Evolutionary conservation across 805 yeast genomes (phyloP).

Genomic region (Saccharomycopsis fermentans): DNA sequence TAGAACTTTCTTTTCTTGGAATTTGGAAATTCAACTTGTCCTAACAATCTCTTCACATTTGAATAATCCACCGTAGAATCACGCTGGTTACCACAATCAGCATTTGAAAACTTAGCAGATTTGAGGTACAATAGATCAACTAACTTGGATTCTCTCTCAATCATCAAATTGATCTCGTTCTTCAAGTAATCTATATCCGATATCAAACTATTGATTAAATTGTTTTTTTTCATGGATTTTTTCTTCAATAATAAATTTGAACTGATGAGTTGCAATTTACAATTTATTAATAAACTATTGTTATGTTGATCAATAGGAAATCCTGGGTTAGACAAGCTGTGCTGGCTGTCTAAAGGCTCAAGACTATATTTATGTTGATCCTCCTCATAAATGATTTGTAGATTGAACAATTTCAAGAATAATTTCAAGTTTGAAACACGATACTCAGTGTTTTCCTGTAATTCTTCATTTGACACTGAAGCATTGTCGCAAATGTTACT

Average conservation of each 20-base stretch:
- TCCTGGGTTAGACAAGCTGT: not conserved
- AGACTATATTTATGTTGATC: not conserved
- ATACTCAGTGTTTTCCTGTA: not conserved
- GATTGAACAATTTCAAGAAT: constrained; percentile 12
- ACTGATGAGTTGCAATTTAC: constrained; percentile 16
- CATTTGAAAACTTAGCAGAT: not conserved
- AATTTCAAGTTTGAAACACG: constrained; percentile 1
- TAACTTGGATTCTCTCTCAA: constrained; percentile 11
- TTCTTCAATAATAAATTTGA: constrained; percentile 18
- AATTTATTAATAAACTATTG: constrained; percentile 1
- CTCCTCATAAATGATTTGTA: not conserved
- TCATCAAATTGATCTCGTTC: constrained; percentile 11
- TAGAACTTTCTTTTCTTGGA: not conserved
- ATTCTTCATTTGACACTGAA: not conserved
- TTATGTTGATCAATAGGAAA: not conserved
- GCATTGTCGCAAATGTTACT: not conserved
- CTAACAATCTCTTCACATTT: not conserved
- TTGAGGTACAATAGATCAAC: not conserved
- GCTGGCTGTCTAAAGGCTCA: not conserved
- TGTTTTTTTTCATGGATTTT: constrained; percentile 16
- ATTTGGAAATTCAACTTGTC: not conserved
- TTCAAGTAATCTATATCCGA: constrained; percentile 12
- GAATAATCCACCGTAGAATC: not conserved
- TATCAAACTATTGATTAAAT: constrained; percentile 13
- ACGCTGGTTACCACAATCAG: not conserved